Conservation (phyloP, 208 protist genomes). For the Wallacemonas sp. region DNA sequence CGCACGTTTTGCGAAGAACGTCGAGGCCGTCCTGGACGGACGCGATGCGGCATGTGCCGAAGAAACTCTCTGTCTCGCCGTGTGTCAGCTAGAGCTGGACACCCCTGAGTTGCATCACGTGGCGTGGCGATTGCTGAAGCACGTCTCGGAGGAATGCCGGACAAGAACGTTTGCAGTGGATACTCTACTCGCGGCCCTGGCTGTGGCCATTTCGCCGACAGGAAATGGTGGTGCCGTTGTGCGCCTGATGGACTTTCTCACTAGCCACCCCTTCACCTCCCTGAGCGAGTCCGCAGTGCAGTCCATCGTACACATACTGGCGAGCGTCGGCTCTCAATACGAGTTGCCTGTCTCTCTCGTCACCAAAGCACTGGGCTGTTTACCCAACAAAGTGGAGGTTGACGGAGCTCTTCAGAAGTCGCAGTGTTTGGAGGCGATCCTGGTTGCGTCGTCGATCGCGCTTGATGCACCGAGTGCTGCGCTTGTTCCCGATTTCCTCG, state of each 20-base stretch:
- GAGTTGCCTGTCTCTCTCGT: background rate
- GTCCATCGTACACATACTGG: background rate
- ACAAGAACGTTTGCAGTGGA: constrained; percentile 3
- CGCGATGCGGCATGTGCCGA: no score
- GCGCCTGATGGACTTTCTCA: background rate
- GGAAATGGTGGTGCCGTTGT: background rate
- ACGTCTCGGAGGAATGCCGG: constrained; percentile 16
- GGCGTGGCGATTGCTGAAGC: constrained; percentile 21
- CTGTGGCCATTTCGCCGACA: constrained; percentile 9
- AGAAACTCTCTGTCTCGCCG: constrained; percentile 24
- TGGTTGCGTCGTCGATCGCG: constrained; percentile 16
- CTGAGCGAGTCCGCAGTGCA: background rate
- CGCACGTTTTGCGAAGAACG: background rate
- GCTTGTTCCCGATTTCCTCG: background rate
- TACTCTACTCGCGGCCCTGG: constrained; percentile 23
- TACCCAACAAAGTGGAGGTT: background rate
- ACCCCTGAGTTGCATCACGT: constrained; percentile 41
- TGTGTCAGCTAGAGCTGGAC: constrained; percentile 36
- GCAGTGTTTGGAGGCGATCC: background rate
- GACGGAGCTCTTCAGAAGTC: background rate
- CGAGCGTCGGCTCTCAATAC: background rate
- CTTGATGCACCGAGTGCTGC: no score
- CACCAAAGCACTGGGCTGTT: background rate
- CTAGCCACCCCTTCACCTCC: background rate
- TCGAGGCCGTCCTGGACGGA: background rate